A percentile compares a stretch with the other conserved stretches of the same genome.
phyloP scores from a whole-genome alignment of 257 asterid species.

The Solanum raphanifolium region DNA sequence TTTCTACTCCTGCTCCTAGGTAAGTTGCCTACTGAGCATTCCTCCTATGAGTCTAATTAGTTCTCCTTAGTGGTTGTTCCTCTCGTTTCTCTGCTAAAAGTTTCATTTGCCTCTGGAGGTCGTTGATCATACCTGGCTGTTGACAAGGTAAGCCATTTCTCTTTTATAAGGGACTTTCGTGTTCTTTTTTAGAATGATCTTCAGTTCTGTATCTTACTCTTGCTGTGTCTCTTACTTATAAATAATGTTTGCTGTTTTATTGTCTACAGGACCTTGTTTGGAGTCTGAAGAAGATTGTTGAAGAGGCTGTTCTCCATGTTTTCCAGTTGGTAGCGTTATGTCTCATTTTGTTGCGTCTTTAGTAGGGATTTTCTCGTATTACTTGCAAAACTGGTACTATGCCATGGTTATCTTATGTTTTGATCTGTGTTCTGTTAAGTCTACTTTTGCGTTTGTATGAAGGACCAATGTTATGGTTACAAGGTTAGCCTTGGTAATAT shows the following conservation, averaged over 20 bases:
- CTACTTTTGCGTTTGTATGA: not conserved
- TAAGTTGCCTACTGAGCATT: conserved; percentile 6
- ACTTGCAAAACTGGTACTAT: not conserved
- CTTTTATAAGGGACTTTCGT: not conserved
- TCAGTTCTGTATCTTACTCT: not conserved
- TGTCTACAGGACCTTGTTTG: not conserved
- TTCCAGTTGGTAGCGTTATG: not conserved
- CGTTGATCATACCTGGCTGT: conserved; percentile 39
- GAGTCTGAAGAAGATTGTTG: not conserved
- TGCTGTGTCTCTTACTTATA: not conserved
- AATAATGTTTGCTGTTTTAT: not conserved
- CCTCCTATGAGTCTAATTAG: conserved; percentile 9
- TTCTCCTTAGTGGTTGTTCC: conserved; percentile 1
- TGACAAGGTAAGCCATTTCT: conserved; percentile 13
- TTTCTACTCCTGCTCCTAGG: conserved; percentile 7
- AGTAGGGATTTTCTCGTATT: not conserved
- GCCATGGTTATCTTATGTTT: not conserved
- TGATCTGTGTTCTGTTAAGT: not conserved
- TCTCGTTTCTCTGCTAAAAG: not conserved
- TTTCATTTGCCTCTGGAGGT: conserved; percentile 28
- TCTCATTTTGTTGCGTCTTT: not conserved
- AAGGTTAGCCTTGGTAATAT: not conserved
- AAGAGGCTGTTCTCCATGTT: not conserved
- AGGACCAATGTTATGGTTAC: not conserved
- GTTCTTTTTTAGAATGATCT: not conserved